Conservation (phyloP, 139 green algal genomes). For the Coelastrella sp. region DNA sequence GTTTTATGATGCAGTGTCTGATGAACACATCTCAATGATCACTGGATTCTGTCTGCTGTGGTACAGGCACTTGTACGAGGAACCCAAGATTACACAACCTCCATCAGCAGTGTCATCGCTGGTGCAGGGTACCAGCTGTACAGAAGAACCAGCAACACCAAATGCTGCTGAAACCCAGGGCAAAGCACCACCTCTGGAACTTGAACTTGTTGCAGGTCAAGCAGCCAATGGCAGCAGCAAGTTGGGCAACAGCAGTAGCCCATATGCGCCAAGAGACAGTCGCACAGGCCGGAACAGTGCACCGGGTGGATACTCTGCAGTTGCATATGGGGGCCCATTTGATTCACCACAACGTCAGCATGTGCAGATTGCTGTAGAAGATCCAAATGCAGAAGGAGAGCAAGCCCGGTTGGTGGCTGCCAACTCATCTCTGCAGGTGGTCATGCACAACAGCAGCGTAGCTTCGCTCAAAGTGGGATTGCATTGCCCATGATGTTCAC, state of each 20-base stretch:
- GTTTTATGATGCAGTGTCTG: no score
- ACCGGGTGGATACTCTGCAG: background rate
- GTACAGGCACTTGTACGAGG: constrained; percentile 50
- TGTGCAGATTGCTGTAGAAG: background rate
- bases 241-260: background rate
- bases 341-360: no score
- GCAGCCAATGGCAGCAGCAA: background rate
- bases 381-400: background rate
- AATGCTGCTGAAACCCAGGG: background rate
- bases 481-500: background rate
- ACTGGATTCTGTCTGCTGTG: no score
- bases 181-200: background rate
- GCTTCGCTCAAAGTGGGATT: no score
- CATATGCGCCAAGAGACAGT: background rate
- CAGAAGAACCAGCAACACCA: background rate
- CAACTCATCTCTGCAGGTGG: constrained; percentile 12
- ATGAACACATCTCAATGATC: no score
- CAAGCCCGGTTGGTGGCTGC: background rate
- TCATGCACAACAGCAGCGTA: no score
- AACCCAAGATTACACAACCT: background rate
- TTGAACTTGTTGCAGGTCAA: constrained; percentile 4
- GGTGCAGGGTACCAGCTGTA: constrained; percentile 11
- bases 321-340: background rate
- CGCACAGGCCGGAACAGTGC: no score
- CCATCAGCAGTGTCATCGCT: no score